Evolutionary conservation across 257 asterid species (phyloP).

Genomic region (Marsdenia floribunda): DNA sequence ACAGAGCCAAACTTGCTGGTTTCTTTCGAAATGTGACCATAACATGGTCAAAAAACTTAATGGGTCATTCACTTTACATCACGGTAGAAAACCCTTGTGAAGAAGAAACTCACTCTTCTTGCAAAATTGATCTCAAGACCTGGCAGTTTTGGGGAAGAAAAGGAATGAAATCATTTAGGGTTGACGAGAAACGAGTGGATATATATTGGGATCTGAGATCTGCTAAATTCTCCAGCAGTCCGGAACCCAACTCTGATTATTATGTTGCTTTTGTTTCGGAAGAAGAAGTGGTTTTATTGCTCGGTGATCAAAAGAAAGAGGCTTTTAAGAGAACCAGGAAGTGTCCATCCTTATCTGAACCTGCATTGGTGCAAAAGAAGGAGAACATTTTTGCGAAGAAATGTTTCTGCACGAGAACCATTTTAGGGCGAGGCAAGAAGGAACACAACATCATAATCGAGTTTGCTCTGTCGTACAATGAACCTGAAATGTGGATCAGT

Average conservation of each 20-base stretch:
- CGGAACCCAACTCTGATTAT: constrained; percentile 63
- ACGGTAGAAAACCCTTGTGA: constrained; percentile 41
- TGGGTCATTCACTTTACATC: constrained; percentile 57
- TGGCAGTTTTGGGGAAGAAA: constrained; percentile 96
- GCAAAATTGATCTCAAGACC: constrained; percentile 82
- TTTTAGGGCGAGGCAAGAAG: constrained; percentile 49
- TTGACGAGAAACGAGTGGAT: constrained; percentile 52
- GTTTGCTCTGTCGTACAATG: constrained; percentile 38
- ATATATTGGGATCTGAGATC: constrained; percentile 76
- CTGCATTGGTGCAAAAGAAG: constrained; percentile 56
- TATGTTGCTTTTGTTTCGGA: constrained; percentile 64
- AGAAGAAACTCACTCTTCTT: constrained; percentile 46
- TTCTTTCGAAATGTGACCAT: constrained; percentile 33
- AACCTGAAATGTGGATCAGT: constrained; percentile 86
- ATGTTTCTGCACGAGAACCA: constrained; percentile 63
- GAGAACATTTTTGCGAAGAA: constrained; percentile 68
- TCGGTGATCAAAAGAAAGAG: constrained; percentile 69
- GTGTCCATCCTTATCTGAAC: constrained; percentile 37
- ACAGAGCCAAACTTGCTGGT: constrained; percentile 39
- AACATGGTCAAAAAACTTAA: constrained; percentile 67
- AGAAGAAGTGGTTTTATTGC: constrained; percentile 47
- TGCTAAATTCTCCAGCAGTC: constrained; percentile 50
- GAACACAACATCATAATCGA: constrained; percentile 69
- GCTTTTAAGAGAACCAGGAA: constrained; percentile 58
- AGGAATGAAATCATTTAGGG: constrained; percentile 59